These are phyloP conservation scores for Pulicaria dysenterica DNA, from an alignment of 129 eudicot genomes.

Conservation along the genomic window DNA sequence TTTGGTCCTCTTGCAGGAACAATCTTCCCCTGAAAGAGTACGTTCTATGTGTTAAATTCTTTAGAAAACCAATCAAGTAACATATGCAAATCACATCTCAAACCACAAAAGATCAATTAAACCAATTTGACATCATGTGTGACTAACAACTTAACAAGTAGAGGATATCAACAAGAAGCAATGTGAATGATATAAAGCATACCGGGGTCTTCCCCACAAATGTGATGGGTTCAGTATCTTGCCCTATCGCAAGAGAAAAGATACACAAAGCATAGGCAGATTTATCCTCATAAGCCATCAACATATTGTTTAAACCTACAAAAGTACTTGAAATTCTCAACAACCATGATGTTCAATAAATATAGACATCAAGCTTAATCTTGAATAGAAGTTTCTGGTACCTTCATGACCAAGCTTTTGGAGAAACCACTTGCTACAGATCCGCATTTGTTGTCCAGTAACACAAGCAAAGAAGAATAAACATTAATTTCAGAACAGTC, in stretches of 20 bases:
- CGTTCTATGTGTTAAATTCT: not conserved
- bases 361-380: not conserved
- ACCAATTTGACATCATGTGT: not conserved
- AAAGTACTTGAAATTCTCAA: slow-evolving; percentile 10
- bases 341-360: slow-evolving; percentile 9
- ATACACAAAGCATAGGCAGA: slow-evolving; percentile 85
- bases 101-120: slow-evolving; percentile 13
- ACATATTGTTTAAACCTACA: slow-evolving; percentile 79
- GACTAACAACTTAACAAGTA: not conserved
- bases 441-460: slow-evolving; percentile 15
- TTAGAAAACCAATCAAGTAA: not conserved
- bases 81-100: not conserved
- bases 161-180: not conserved
- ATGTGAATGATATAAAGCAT: slow-evolving; percentile 28
- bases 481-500: slow-evolving; percentile 11
- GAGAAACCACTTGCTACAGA: slow-evolving; percentile 88
- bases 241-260: slow-evolving; percentile 88
- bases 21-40: slow-evolving; percentile 69
- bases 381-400: slow-evolving; percentile 2
- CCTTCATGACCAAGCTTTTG: slow-evolving; percentile 94
- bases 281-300: slow-evolving; percentile 95
- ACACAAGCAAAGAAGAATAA: slow-evolving; percentile 15
- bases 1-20: slow-evolving; percentile 93
- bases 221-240: slow-evolving; percentile 71
- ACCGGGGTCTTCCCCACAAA: slow-evolving; percentile 82